Conservation (phyloP, 1,284 basidiomycete genomes). For the Pterulicium gracile region DNA sequence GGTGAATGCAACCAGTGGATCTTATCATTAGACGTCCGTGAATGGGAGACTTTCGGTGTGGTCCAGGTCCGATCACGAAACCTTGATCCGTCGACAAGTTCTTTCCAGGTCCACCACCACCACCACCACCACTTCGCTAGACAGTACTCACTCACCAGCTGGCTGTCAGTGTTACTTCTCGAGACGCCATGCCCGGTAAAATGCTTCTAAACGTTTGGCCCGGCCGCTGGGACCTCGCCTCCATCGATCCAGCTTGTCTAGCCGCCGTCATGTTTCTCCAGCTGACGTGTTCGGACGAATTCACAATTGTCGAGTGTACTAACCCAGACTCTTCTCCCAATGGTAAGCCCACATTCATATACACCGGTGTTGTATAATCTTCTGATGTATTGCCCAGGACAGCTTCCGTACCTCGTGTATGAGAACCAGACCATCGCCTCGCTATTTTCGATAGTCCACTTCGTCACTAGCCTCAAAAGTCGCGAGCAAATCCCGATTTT, state of each 20-base stretch:
- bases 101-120: no score
- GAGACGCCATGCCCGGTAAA: not conserved
- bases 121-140: no score
- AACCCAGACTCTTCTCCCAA: conserved; percentile 69
- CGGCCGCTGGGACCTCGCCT: conserved; percentile 46
- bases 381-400: conserved; percentile 31
- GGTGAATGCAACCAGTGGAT: no score
- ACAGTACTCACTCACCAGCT: no score
- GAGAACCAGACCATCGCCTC: conserved; percentile 38
- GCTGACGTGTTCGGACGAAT: conserved; percentile 50
- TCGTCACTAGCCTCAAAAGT: conserved; percentile 37
- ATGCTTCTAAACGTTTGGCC: conserved; percentile 61
- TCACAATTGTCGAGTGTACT: conserved; percentile 45
- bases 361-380: not conserved
- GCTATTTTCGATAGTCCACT: conserved; percentile 51
- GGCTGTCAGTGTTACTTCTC: no score
- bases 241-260: conserved; percentile 55
- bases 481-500: conserved; percentile 24
- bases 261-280: conserved; percentile 59
- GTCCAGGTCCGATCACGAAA: no score
- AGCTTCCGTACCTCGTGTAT: conserved; percentile 59
- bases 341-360: conserved; percentile 36
- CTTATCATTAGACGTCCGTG: no score
- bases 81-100: no score
- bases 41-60: no score